A percentile compares a stretch with the other conserved stretches of the same genome.
These are phyloP conservation scores for Agapanthus africanus DNA, from an alignment of 106 monocot species.

Conservation along the genomic window DNA sequence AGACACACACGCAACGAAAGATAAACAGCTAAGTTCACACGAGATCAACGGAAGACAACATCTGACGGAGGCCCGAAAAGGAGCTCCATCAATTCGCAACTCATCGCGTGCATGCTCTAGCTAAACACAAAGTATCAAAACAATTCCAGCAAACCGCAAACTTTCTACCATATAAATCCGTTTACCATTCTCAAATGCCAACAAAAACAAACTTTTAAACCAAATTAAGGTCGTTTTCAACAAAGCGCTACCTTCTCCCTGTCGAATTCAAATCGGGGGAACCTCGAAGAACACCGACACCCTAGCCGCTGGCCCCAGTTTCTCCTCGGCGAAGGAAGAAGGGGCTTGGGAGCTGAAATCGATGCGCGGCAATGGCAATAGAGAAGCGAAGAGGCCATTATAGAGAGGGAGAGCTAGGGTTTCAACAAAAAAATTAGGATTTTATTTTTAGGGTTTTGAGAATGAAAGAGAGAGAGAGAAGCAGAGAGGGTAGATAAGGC, in stretches of 20 bases:
- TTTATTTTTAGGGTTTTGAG: no score
- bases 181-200: background rate
- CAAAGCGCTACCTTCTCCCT: constrained; percentile 6
- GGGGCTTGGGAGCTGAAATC: background rate
- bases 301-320: constrained; percentile 1
- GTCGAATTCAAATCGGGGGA: background rate
- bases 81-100: no score
- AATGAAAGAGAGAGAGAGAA: no score
- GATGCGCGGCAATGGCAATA: constrained; percentile 6
- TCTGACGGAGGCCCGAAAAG: no score
- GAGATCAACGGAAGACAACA: no score
- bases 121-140: background rate
- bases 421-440: background rate
- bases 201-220: background rate
- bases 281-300: constrained; percentile 9
- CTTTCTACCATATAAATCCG: background rate
- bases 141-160: background rate
- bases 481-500: no score
- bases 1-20: no score
- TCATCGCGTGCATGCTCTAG: no score
- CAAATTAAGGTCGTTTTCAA: background rate
- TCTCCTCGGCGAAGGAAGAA: background rate
- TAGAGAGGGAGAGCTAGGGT: background rate
- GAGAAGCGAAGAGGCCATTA: constrained; percentile 10
- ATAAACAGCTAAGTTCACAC: no score